These are phyloP conservation scores for Fusarium avenaceum DNA, from an alignment of 2,329 filamentous ascomycete species.

Conservation along the genomic window DNA sequence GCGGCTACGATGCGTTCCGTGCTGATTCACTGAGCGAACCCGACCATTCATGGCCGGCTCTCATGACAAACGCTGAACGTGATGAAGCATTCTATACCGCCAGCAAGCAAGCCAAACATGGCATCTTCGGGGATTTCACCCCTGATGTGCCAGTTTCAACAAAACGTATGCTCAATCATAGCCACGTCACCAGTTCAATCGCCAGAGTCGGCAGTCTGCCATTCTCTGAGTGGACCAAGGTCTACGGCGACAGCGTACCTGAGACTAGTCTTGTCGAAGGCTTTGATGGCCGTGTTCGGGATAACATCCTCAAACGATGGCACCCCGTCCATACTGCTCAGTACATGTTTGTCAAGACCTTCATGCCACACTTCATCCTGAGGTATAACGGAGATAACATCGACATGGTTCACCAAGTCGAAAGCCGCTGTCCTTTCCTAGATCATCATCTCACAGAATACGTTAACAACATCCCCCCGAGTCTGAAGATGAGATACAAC, in stretches of 20 bases:
- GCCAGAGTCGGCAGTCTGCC: conserved; percentile 9
- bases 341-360: conserved; percentile 8
- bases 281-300: background rate
- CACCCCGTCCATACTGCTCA: conserved; percentile 4
- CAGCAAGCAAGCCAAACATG: background rate
- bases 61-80: background rate
- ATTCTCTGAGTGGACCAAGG: conserved; percentile 1
- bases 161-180: background rate
- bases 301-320: background rate
- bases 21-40: conserved; percentile 5
- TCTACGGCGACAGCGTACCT: background rate
- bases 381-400: conserved; percentile 14
- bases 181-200: conserved; percentile 4
- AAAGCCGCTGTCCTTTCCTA: conserved; percentile 14
- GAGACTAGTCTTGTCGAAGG: conserved; percentile 4
- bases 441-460: conserved; percentile 13
- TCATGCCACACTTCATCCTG: conserved; percentile 11
- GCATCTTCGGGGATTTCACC: conserved; percentile 7
- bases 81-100: background rate
- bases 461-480: conserved; percentile 8
- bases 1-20: conserved; percentile 3
- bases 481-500: conserved; percentile 12
- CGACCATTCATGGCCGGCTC: conserved; percentile 3
- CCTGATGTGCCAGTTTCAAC: background rate
- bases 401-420: conserved; percentile 15